A percentile compares a stretch with the other conserved stretches of the same genome.
Evolutionary conservation across 805 yeast species (phyloP).

Genomic region (Lachancea nothofagi): DNA sequence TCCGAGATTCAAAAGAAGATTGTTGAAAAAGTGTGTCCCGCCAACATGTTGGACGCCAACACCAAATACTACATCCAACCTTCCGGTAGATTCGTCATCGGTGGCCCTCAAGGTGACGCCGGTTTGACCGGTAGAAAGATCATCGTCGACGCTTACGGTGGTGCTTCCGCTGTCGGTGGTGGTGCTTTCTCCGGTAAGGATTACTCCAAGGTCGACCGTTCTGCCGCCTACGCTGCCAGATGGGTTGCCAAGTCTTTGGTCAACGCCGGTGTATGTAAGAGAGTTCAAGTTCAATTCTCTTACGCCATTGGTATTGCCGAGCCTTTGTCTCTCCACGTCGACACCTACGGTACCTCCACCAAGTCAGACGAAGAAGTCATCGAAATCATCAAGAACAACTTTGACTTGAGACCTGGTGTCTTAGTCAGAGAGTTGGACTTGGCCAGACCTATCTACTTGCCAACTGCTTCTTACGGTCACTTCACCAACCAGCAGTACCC

Average conservation of each 20-base stretch:
- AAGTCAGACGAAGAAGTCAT: conserved; percentile 86
- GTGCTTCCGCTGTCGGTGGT: conserved; percentile 99
- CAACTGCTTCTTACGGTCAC: conserved; percentile 99
- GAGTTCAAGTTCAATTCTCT: conserved; percentile 97
- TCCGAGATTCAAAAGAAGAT: conserved; percentile 68
- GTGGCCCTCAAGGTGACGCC: conserved; percentile 99
- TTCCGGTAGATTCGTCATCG: conserved; percentile 98
- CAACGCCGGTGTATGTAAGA: conserved; percentile 88
- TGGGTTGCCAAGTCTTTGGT: conserved; percentile 99
- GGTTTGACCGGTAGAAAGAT: conserved; percentile 99
- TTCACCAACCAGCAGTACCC: conserved; percentile 98
- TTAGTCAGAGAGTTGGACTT: conserved; percentile 93
- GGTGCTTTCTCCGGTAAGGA: conserved; percentile 99
- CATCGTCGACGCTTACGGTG: conserved; percentile 99
- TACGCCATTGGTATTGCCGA: conserved; percentile 99
- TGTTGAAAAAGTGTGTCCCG: conserved; percentile 89
- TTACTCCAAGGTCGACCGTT: conserved; percentile 98
- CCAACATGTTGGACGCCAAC: conserved; percentile 83
- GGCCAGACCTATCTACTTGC: conserved; percentile 98
- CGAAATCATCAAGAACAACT: conserved; percentile 85
- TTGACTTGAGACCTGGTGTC: conserved; percentile 99
- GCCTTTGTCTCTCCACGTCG: conserved; percentile 96
- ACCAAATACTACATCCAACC: conserved; percentile 98
- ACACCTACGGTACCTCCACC: conserved; percentile 96
- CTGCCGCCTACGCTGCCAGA: conserved; percentile 99